Percentiles rank a stretch among this genome's conserved stretches.
Conservation (phyloP, 2,329 filamentous ascomycete species). For the Claviceps digitariae region DNA sequence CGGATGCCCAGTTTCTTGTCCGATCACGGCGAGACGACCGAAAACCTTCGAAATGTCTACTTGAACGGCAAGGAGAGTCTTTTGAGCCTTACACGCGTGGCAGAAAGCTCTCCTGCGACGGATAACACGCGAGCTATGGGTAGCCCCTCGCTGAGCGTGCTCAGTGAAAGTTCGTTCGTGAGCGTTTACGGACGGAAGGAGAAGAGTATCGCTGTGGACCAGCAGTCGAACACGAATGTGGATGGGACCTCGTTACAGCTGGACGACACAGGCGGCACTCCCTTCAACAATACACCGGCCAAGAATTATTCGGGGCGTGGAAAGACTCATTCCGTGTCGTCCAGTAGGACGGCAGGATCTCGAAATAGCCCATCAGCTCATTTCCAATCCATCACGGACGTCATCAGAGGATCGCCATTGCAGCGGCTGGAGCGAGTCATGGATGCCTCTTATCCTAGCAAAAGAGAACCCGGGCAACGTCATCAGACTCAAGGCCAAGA, state of each 20-base stretch:
- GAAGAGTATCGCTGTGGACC: constrained; percentile 17
- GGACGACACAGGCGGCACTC: constrained; percentile 12
- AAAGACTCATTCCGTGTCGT: constrained; percentile 1
- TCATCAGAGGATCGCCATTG: constrained; percentile 22
- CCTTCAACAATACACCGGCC: background rate
- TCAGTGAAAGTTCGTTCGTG: constrained; percentile 55
- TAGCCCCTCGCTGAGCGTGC: constrained; percentile 48
- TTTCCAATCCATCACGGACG: constrained; percentile 31
- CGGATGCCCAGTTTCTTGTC: constrained; percentile 54
- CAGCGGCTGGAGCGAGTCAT: constrained; percentile 36
- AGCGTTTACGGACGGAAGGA: constrained; percentile 43
- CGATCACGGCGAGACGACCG: constrained; percentile 43
- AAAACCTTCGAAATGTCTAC: constrained; percentile 48
- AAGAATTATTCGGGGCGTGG: background rate
- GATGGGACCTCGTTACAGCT: constrained; percentile 17
- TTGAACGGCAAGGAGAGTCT: constrained; percentile 35
- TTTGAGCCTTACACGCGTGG: constrained; percentile 34
- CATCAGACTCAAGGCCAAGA: constrained; percentile 17
- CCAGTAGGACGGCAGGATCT: constrained; percentile 1
- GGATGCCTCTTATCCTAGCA: constrained; percentile 16
- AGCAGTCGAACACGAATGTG: constrained; percentile 10
- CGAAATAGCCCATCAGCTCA: constrained; percentile 19
- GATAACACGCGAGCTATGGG: constrained; percentile 26
- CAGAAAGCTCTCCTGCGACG: constrained; percentile 25
- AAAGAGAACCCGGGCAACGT: constrained; percentile 17